A percentile compares a stretch with the other conserved stretches of the same genome.
phyloP scores from a whole-genome alignment of 148 eudicot species.

The Dysphania ambrosioides region DNA sequence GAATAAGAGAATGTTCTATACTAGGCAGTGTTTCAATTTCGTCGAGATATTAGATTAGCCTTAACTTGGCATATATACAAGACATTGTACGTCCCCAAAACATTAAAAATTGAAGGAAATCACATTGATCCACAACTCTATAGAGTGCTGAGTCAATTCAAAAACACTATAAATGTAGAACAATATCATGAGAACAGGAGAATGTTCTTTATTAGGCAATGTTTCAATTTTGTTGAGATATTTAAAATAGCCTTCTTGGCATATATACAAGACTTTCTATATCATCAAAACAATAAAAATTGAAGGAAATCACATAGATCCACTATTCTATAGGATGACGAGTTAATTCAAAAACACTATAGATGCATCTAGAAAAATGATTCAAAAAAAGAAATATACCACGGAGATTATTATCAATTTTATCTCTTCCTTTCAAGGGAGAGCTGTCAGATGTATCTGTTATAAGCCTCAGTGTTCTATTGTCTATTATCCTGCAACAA shows the following conservation, averaged over 20 bases:
- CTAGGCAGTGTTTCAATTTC: too few species aligned
- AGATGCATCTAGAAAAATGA: neutral
- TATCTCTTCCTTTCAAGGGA: constrained; percentile 57
- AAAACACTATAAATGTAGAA: neutral
- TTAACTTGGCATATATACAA: neutral
- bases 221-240: too few species aligned
- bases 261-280: neutral
- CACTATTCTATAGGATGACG: neutral
- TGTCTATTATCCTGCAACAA: constrained; percentile 76
- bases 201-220: too few species aligned
- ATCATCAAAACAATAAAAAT: neutral
- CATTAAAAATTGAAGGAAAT: neutral
- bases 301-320: neutral
- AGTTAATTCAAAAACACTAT: neutral
- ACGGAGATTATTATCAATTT: constrained; percentile 57
- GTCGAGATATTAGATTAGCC: too few species aligned
- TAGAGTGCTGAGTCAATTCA: neutral
- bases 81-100: neutral
- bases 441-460: constrained; percentile 61
- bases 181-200: too few species aligned
- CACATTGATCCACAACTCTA: neutral
- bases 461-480: constrained; percentile 76
- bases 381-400: constrained; percentile 45
- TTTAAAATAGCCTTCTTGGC: neutral
- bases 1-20: too few species aligned